These are phyloP conservation scores for Ophiocordyceps polyrhachis-furcata DNA, from an alignment of 2,329 filamentous ascomycete species.

Conservation along the genomic window DNA sequence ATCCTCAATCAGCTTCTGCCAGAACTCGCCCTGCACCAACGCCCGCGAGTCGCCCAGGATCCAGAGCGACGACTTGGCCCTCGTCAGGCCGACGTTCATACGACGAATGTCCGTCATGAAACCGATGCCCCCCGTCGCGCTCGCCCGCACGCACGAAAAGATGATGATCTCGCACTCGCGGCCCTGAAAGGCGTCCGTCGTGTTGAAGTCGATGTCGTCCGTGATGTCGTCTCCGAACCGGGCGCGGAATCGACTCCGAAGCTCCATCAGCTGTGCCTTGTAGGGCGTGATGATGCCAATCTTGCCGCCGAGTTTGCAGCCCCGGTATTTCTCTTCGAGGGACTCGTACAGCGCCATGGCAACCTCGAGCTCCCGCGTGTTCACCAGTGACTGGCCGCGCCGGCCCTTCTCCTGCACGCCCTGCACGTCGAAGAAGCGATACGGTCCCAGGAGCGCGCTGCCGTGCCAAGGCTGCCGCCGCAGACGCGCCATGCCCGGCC, in stretches of 20 bases:
- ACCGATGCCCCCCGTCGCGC: slow-evolving; percentile 82
- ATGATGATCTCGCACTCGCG: slow-evolving; percentile 97
- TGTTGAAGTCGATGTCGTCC: slow-evolving; percentile 86
- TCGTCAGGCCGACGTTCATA: slow-evolving; percentile 97
- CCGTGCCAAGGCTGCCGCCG: slow-evolving; percentile 73
- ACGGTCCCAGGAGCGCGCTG: slow-evolving; percentile 66
- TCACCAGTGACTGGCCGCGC: slow-evolving; percentile 77
- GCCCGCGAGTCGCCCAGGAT: slow-evolving; percentile 85
- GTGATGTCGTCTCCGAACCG: slow-evolving; percentile 59
- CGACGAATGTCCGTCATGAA: slow-evolving; percentile 96
- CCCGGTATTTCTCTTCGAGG: slow-evolving; percentile 51
- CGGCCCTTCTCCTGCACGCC: slow-evolving; percentile 69
- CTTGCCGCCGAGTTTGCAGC: slow-evolving; percentile 57
- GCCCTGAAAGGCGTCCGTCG: slow-evolving; percentile 93
- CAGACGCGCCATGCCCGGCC: slow-evolving; percentile 59
- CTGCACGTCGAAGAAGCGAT: slow-evolving; percentile 91
- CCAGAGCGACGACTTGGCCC: slow-evolving; percentile 92
- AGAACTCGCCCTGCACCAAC: slow-evolving; percentile 74
- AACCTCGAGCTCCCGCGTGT: slow-evolving; percentile 69
- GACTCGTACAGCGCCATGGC: slow-evolving; percentile 72
- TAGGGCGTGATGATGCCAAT: slow-evolving; percentile 97
- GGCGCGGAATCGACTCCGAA: slow-evolving; percentile 55
- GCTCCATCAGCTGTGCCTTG: slow-evolving; percentile 72
- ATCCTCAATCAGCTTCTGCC: slow-evolving; percentile 72
- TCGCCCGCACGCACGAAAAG: slow-evolving; percentile 93